Evolutionary conservation across 495 filamentous ascomycete genomes (phyloP), one percentile per base, ranked within the genome.

Genomic region (Apiosordaria backusii): DNA sequence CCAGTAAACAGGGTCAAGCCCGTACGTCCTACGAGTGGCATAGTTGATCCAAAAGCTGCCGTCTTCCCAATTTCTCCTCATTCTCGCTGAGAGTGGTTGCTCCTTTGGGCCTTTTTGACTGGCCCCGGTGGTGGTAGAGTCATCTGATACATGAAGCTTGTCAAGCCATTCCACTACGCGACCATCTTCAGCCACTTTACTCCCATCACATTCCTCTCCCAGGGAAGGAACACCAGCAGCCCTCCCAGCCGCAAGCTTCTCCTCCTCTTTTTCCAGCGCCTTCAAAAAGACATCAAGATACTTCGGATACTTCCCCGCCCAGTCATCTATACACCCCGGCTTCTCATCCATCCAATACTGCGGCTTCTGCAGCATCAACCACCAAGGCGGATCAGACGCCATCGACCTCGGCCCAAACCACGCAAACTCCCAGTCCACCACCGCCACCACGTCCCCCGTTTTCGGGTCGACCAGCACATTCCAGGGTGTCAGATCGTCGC

Each of bases 21-120:
- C 73, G 65, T 67, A 74, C 60, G 72, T 73, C 25, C 65, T 67
- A 21, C 72, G 62, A 9, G 72, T 70, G 13, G 71, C 73, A 29
- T 72, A 73, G 59, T 70, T 73, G 18, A 75, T 61, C 73, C 71
- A 75, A 62, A 74, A 77, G 7, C 61, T 65, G n/a, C 75, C 73
- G 13, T 66, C 69, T 25, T 77, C 65, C 74, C 74, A 77, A 62
- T 69, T 75, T 65, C 67, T 67, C 35, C 68, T 62, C 74, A 77
- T 76, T 23, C 68, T 60, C 35, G 23, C 63, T 2, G 67, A 68
- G 45, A 74, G 22, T 10, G 52, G 52, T 23, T 7, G 52, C 18
- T 55, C 35, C 10, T 45, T 45, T 9, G 4, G 35, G 3, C 35
- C 35, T 45, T 45, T 2, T 13, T 18, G 35, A 15, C 10, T 35